Percentiles rank a stretch among this genome's conserved stretches.
Evolutionary conservation across 148 eudicot species (phyloP).

Genomic region (Agrostemma githago): DNA sequence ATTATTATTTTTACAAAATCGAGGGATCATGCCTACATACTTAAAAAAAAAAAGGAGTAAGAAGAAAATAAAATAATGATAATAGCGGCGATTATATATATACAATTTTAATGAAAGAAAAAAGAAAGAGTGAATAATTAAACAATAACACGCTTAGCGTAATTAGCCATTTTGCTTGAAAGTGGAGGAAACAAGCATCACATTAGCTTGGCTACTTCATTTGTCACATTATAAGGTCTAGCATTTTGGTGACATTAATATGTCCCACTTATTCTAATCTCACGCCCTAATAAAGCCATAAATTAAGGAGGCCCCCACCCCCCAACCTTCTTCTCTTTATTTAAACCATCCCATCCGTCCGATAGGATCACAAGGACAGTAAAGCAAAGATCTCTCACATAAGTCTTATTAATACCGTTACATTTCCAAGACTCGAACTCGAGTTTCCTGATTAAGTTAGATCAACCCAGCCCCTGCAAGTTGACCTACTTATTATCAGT

Average conservation of each 20-base stretch:
- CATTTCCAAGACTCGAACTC: too few species aligned
- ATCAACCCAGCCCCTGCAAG: too few species aligned
- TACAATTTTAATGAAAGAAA: too few species aligned
- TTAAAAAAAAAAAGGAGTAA: background rate
- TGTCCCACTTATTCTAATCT: conserved; percentile 22
- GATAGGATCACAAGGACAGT: too few species aligned
- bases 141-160: conserved; percentile 26
- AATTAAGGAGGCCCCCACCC: conserved; percentile 19
- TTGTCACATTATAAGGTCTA: conserved; percentile 30
- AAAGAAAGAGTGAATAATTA: conserved; percentile 8
- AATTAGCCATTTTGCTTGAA: conserved; percentile 21
- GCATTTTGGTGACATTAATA: conserved; percentile 17
- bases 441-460: too few species aligned
- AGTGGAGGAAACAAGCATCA: conserved; percentile 32
- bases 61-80: background rate
- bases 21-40: background rate
- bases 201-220: conserved; percentile 24
- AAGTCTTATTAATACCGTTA: too few species aligned
- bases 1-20: background rate
- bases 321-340: too few species aligned
- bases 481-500: too few species aligned
- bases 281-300: conserved; percentile 24
- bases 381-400: too few species aligned
- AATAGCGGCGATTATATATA: too few species aligned
- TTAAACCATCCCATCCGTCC: too few species aligned